Evolutionary conservation across 2,329 filamentous ascomycete genomes (phyloP), one percentile per base, ranked within the genome.

Genomic region (Cylindrodendrum hubeiense): DNA sequence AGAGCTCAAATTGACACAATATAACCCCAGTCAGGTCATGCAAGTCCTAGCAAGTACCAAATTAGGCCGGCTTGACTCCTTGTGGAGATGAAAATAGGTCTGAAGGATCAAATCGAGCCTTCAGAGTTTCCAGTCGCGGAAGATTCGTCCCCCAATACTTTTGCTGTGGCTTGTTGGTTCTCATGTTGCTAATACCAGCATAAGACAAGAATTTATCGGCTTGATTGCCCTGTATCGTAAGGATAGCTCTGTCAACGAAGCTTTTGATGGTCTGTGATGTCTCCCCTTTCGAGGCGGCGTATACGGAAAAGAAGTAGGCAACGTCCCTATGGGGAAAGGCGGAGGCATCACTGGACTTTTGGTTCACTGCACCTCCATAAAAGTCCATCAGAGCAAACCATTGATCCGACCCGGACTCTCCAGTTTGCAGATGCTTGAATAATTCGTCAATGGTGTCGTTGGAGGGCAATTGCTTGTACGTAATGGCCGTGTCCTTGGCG

Each of bases 71-170:
- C n/a, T 41, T n/a, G 39, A 59, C 34, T 6, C 46, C 28, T 21
- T 59, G 55, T 10, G 46, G 55, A n/a, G 49, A 43, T 15, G 49
- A 46, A 34, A 58, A 58, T 2, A 58, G 24, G 7, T 43, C 34
- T 2, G 3, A 15, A 6, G 46, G 41, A 33, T 58, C 55, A 22
- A 46, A 41, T 1, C 19, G 13, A 7, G 33, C 5, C 37, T 58
- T 58, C 3, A 58, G 41, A 44, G 43, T 41, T 26, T 58, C 33
- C 5, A 58, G 17, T 5, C 46, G 30, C 7, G 46, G 17, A 22
- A 58, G 21, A 26, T 58, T 58, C n/a, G 33, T 10, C 9, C 55
- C 55, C 55, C 46, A 58, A n/a, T 58, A 51, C 22, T 21, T 33
- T 7, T 41, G 30, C 46, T 58, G 46, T 10, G 44, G 33, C 19